These are phyloP conservation scores for Colletotrichum sp. DNA, from an alignment of 2,329 filamentous ascomycete genomes.

Conservation along the genomic window DNA sequence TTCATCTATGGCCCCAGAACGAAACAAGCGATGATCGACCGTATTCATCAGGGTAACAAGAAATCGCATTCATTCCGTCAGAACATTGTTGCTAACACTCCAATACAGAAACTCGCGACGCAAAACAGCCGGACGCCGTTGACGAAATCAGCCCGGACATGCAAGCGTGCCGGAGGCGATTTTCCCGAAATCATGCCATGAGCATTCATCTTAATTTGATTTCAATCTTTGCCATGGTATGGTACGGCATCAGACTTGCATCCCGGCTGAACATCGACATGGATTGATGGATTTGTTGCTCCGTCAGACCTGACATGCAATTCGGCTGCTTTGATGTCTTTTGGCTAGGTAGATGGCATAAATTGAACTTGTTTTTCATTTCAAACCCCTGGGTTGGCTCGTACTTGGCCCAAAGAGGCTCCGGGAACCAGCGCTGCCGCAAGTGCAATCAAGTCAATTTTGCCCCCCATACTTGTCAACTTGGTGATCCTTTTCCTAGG, in stretches of 20 bases:
- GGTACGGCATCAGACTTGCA: constrained; percentile 32
- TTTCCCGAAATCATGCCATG: constrained; percentile 42
- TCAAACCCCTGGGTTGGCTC: neutral
- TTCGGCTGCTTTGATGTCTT: neutral
- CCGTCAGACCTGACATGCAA: neutral
- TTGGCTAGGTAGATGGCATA: neutral
- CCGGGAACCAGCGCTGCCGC: no score
- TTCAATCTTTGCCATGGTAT: constrained; percentile 32
- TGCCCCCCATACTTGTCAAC: no score
- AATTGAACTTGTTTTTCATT: neutral
- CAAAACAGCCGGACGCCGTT: neutral
- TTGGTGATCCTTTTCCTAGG: no score
- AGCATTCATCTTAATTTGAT: constrained; percentile 46
- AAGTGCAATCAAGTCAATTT: no score
- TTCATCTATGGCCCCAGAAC: constrained; percentile 41
- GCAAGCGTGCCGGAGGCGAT: constrained; percentile 31
- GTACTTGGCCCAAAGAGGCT: neutral
- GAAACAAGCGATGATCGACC: constrained; percentile 31
- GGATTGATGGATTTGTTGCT: neutral
- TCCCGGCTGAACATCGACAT: constrained; percentile 22
- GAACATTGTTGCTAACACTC: no score
- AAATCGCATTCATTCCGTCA: neutral
- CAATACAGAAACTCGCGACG: constrained; percentile 26
- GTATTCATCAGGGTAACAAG: constrained; percentile 31
- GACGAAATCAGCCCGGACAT: constrained; percentile 26